Conservation (phyloP, 768 basidiomycete genomes). For the Crepidotus variabilis region DNA sequence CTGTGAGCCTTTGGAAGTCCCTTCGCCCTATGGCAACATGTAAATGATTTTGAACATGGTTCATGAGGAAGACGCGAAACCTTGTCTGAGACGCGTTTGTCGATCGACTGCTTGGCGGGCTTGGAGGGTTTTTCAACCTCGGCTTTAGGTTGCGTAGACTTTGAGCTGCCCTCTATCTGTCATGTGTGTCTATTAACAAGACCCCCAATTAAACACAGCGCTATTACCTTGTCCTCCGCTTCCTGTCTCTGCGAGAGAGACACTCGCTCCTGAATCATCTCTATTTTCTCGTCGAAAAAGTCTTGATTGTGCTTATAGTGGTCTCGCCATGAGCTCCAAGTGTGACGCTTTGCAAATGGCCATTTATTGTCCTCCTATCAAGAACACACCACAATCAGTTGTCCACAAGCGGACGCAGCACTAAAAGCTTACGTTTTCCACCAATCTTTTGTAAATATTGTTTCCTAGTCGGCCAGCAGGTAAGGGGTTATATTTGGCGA, state of each 20-base stretch:
- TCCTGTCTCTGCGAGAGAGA: conserved; percentile 6
- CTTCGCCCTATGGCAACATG: neutral
- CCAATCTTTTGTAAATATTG: conserved; percentile 37
- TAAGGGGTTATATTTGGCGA: conserved; percentile 45
- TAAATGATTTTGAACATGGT: neutral
- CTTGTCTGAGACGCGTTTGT: neutral
- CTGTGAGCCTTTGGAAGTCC: neutral
- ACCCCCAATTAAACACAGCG: neutral
- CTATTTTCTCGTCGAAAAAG: conserved; percentile 33
- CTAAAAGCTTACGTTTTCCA: conserved; percentile 37
- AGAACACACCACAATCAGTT: neutral
- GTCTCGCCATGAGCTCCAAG: conserved; percentile 64
- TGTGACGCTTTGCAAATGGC: conserved; percentile 49
- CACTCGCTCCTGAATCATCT: conserved; percentile 16
- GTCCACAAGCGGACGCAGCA: neutral
- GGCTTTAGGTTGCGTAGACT: neutral
- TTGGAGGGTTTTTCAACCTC: neutral
- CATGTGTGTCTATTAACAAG: no score
- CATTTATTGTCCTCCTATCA: conserved; percentile 36
- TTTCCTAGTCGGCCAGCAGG: conserved; percentile 41
- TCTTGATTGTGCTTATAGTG: conserved; percentile 46
- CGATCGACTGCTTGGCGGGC: neutral
- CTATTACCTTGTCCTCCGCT: neutral
- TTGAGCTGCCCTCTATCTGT: neutral
- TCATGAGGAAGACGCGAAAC: neutral